Base-by-base conservation (phyloP, 805 yeast species). In the Cyberlindnera americana region DNA sequence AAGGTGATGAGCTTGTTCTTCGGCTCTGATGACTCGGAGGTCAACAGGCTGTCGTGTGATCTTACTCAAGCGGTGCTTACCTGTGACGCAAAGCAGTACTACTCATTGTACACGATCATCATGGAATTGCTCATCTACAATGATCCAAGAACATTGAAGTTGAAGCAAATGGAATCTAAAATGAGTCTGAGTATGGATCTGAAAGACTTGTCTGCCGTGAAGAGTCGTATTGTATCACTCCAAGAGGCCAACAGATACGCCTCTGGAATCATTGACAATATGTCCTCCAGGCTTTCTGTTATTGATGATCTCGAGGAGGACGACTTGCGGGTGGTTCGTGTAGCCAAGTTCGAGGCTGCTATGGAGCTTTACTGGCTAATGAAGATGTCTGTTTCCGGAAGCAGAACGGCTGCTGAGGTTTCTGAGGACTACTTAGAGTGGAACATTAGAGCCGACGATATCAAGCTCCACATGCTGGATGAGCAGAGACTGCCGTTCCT, bases 81-180 rank as follows among this genome's bases (percentile, higher is more conserved):
- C 6, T 75, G 88, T 38, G 88, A 88, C 38, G 82, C 96, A 0
- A 61, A 64, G 32, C 95, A 88, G 54, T 90, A 86, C 57, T 69
- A 70, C 47, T 70, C 88, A 0, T 60, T 87, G 12, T 84, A 78
- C 54, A 69, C 75, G 13, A 76, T 89, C 27, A 67, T 75, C 1
- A 69, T 77, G 50, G 79, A 82, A 38, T 62, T 90, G 32, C 54
- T 91, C 43, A 67, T 86, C 23, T 87, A 86, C 55, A 68, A 77
- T 6, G 95, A 87, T 48, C 95, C 96, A 5, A 70, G 73, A 48
- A 72, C 75, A 31, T 75, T 77, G 44, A 64, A 67, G 25, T 57
- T 82, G 30, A 70, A 72, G 25, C 81, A 83, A 39, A 72, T 73
- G 26, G 66, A 86, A 22, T 81, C 80, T 40, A 81, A 83, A 48